phyloP scores from a whole-genome alignment of 192 early-diverging fungal species.

The Coemansia sp. region DNA sequence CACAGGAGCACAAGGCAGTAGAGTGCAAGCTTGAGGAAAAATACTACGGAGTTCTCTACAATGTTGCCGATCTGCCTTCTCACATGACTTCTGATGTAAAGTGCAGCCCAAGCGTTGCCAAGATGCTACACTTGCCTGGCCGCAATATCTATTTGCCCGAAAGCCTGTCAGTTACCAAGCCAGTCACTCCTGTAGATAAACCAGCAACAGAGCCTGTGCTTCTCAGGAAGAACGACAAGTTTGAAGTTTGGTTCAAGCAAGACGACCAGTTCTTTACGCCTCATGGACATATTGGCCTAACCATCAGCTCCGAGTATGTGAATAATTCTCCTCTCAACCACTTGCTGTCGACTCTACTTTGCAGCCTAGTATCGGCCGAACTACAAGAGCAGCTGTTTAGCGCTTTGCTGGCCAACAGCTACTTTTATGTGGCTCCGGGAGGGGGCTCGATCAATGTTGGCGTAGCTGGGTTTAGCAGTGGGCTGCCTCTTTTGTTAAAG shows the following conservation, averaged over 20 bases:
- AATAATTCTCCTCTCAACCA: background rate
- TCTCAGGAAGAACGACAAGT: slow-evolving; percentile 11
- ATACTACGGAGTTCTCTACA: slow-evolving; percentile 81
- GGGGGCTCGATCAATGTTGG: slow-evolving; percentile 63
- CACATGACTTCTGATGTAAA: background rate
- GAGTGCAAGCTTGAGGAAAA: slow-evolving; percentile 56
- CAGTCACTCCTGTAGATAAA: background rate
- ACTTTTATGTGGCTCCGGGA: slow-evolving; percentile 61
- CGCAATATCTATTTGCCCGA: slow-evolving; percentile 25
- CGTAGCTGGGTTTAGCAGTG: slow-evolving; percentile 82
- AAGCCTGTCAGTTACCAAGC: slow-evolving; percentile 17
- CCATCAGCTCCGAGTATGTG: slow-evolving; percentile 25
- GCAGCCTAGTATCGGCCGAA: slow-evolving; percentile 10
- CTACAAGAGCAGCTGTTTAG: slow-evolving; percentile 79
- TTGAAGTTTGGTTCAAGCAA: slow-evolving; percentile 87
- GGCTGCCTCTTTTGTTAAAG: slow-evolving; percentile 65
- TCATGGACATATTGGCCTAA: slow-evolving; percentile 69
- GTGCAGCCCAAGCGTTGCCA: background rate
- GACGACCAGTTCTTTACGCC: slow-evolving; percentile 89
- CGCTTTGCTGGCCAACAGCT: slow-evolving; percentile 72
- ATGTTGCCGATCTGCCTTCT: slow-evolving; percentile 31
- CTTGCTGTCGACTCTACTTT: background rate
- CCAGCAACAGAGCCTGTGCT: slow-evolving; percentile 16
- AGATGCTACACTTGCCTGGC: slow-evolving; percentile 7
- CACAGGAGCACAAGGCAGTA: slow-evolving; percentile 30